Percentiles rank a stretch among this genome's conserved stretches.
phyloP scores from a whole-genome alignment of 768 basidiomycete genomes.

The Mrakia gelida region DNA sequence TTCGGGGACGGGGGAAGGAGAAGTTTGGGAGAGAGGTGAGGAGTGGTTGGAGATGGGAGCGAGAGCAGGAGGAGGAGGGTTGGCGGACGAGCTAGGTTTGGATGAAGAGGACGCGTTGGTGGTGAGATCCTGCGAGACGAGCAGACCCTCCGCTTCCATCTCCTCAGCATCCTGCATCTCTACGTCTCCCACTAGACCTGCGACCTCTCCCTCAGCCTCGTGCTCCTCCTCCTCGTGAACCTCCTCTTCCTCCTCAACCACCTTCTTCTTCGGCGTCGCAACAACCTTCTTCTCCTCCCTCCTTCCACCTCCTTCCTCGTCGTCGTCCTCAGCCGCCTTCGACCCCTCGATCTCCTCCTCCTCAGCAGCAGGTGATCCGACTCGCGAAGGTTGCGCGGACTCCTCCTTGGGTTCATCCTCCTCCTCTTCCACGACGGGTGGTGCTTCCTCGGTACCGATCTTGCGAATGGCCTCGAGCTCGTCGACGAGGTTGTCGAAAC shows the following conservation, averaged over 20 bases:
- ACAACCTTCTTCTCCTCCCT: constrained; percentile 4
- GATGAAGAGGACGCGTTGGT: neutral
- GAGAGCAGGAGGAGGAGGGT: neutral
- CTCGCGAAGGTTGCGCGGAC: neutral
- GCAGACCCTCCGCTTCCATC: neutral
- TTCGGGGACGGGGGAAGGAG: no score
- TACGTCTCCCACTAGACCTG: neutral
- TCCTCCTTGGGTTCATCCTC: neutral
- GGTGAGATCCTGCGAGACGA: neutral
- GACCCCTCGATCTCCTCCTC: neutral
- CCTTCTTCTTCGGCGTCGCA: neutral
- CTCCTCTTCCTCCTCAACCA: neutral
- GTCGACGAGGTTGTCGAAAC: neutral
- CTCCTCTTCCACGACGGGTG: constrained; percentile 5
- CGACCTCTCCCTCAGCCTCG: neutral
- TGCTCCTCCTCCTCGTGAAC: neutral
- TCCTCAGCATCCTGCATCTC: neutral
- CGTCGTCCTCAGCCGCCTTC: neutral
- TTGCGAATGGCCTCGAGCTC: constrained; percentile 2
- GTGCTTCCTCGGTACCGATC: neutral
- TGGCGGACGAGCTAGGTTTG: neutral
- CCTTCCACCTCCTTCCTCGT: constrained; percentile 4
- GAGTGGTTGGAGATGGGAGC: neutral
- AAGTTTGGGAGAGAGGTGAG: neutral
- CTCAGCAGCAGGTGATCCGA: neutral